phyloP scores from a whole-genome alignment of 768 basidiomycete species.

The Mycena polygramma region DNA sequence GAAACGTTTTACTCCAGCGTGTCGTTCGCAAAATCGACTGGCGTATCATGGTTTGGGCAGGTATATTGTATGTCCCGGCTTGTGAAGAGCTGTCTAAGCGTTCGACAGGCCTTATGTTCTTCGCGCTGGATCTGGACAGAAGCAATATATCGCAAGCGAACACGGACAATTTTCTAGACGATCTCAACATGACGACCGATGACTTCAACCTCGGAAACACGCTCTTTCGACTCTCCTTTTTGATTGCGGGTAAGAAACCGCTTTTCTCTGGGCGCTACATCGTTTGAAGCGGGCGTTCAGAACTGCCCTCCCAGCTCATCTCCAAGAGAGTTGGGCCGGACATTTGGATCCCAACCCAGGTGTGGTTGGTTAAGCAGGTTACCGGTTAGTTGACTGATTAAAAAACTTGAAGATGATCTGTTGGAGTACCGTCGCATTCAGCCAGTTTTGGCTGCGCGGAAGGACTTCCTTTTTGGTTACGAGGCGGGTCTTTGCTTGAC shows the following conservation, averaged over 20 bases:
- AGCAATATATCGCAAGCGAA: conserved; percentile 76
- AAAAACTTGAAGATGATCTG: conserved; percentile 57
- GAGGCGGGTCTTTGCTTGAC: conserved; percentile 47
- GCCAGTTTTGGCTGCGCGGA: conserved; percentile 71
- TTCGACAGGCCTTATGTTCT: conserved; percentile 65
- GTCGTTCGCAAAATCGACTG: conserved; percentile 72
- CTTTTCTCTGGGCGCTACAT: too few species aligned
- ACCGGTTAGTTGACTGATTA: neutral
- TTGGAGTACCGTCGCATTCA: conserved; percentile 69
- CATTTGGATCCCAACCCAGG: conserved; percentile 74
- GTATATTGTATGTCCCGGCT: conserved; percentile 25
- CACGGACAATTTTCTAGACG: conserved; percentile 75
- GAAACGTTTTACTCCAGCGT: conserved; percentile 45
- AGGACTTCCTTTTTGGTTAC: conserved; percentile 67
- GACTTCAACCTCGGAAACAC: conserved; percentile 77
- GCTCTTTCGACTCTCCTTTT: conserved; percentile 63
- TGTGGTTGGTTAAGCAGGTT: conserved; percentile 34
- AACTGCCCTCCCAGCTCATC: conserved; percentile 76
- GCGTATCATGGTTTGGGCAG: conserved; percentile 72
- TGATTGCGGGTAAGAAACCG: conserved; percentile 61
- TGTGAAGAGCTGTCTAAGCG: neutral
- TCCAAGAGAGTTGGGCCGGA: conserved; percentile 79
- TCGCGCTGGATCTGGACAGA: conserved; percentile 69
- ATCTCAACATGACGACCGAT: conserved; percentile 71
- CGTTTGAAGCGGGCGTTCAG: conserved; percentile 38